phyloP scores from a whole-genome alignment of 139 green algal genomes.

The Dunaliella primolecta region DNA sequence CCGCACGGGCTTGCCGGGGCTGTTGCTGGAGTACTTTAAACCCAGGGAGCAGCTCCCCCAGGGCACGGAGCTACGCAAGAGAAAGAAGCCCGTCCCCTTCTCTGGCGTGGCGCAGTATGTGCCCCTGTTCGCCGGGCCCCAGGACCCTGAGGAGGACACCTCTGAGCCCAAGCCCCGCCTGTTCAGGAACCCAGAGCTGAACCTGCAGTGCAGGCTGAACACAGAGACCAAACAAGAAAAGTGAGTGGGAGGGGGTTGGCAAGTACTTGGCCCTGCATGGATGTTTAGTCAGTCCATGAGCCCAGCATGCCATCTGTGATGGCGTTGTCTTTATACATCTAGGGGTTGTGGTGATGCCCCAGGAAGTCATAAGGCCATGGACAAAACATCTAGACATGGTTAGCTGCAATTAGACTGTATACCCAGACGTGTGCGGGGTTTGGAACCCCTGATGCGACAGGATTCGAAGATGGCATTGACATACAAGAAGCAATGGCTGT shows the following conservation, averaged over 20 bases:
- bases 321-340: background rate
- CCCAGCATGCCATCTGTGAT: too few relatives aligned
- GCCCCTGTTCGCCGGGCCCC: conserved; percentile 62
- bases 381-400: too few relatives aligned
- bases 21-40: conserved; percentile 74
- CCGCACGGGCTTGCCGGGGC: conserved; percentile 68
- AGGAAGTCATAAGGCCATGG: background rate
- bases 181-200: conserved; percentile 74
- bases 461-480: too few relatives aligned
- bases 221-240: conserved; percentile 70
- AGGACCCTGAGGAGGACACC: conserved; percentile 75
- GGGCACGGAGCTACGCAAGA: conserved; percentile 26
- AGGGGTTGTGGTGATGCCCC: background rate
- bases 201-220: conserved; percentile 63
- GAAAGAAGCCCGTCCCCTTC: conserved; percentile 45
- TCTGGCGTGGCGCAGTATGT: conserved; percentile 64
- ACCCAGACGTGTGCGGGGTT: too few relatives aligned
- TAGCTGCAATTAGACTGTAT: too few relatives aligned
- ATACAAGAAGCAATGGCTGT: too few relatives aligned
- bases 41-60: conserved; percentile 35
- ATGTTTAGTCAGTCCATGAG: too few relatives aligned
- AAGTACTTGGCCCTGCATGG: background rate
- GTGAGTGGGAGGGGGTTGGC: conserved; percentile 26
- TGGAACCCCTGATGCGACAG: too few relatives aligned
- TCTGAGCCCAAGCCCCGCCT: conserved; percentile 37